Base-by-base conservation (phyloP, 208 protist genomes). In the Strigomonas culicis region DNA sequence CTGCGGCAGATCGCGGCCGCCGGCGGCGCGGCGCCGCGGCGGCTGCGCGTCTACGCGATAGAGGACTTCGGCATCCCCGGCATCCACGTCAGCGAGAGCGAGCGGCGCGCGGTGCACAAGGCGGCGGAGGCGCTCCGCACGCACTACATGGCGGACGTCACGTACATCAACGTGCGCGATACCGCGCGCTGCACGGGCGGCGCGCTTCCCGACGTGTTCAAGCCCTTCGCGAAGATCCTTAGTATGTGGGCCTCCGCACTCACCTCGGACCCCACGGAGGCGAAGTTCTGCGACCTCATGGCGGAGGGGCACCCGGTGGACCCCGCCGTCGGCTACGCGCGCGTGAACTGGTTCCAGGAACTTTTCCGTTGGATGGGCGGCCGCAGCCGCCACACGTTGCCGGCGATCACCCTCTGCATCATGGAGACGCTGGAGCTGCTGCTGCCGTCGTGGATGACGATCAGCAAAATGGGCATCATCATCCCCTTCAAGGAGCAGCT, bases 31-130 rank as follows among this genome's bases (percentile, higher is more conserved):
- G 36, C 36, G n/a, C 68, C 59, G 8, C 52, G 17, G 24, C 53
- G 50, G 4, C 74, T 94, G 41, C 82, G 80, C 32, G 77, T 94
- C 25, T 94, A 76, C 70, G 85, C 85, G n/a, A 62, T 94, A 22
- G 83, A 92, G 73, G 88, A 94, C 67, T 92, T 75, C 58, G 82
- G 82, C 34, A 51, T 88, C n/a, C 74, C 66, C 10, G 62, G 74
- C 25, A 79, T 92, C n/a, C 49, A 63, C 22, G 79, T 86, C 1
- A 78, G 74, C n/a, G 25, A 59, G 52, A 75, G 71, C 15, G 61
- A 92, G 68, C 77, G 83, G 10, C 78, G 81, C 17, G 81, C 85
- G 13, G 77, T 92, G 31, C 78, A 78, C 67, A 46, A 66, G 8
- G 85, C 81, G 2, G 85, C 79, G 7, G 80, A 75, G 63, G 74